Conservation (phyloP, 2,329 filamentous ascomycete genomes). For the Fusarium denticulatum region DNA sequence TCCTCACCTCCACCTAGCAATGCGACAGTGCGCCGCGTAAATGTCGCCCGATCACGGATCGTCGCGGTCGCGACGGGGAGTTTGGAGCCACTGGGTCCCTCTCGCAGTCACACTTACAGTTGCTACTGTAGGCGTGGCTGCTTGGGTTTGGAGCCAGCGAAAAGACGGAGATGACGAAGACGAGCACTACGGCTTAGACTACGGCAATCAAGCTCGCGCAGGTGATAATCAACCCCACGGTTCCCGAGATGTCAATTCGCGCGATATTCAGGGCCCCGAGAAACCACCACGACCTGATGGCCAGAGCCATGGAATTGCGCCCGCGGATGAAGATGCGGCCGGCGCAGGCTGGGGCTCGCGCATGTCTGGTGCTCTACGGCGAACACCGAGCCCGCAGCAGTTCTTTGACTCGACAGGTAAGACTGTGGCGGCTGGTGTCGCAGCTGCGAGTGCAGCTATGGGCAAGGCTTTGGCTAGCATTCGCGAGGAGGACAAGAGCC, state of each 20-base stretch:
- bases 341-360: conserved; percentile 73
- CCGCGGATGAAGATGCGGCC: conserved; percentile 44
- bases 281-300: conserved; percentile 53
- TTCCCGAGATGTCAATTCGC: conserved; percentile 43
- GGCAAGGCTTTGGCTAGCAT: conserved; percentile 86
- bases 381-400: conserved; percentile 88
- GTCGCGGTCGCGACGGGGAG: conserved; percentile 69
- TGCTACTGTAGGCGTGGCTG: conserved; percentile 84
- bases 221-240: conserved; percentile 63
- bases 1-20: conserved; percentile 42
- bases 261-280: conserved; percentile 47
- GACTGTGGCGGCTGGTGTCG: conserved; percentile 81
- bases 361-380: conserved; percentile 82
- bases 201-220: conserved; percentile 61
- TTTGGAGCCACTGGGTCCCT: conserved; percentile 88
- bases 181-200: conserved; percentile 62
- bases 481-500: conserved; percentile 79
- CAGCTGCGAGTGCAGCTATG: conserved; percentile 83
- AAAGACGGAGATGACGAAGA: conserved; percentile 74
- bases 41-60: conserved; percentile 71
- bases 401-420: conserved; percentile 85
- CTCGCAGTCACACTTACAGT: conserved; percentile 87
- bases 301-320: conserved; percentile 54
- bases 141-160: conserved; percentile 95
- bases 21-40: conserved; percentile 51